A percentile compares a stretch with the other conserved stretches of the same genome.
Conservation (phyloP, 1,139 yeast genomes). For the Nadsonia starkeyi-henricii region DNA sequence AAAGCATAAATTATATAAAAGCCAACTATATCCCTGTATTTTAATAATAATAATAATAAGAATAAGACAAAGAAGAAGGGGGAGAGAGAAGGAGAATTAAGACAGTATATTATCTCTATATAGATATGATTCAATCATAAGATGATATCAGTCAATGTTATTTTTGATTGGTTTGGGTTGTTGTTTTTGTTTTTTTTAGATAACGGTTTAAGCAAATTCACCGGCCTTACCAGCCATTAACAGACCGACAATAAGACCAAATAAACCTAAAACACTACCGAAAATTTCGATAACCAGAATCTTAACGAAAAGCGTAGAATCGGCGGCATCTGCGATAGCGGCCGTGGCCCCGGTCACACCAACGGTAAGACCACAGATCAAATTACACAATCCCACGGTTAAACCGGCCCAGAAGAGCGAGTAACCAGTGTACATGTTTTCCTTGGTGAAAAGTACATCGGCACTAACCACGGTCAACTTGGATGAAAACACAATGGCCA, state of each 20-base stretch:
- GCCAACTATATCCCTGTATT: no score
- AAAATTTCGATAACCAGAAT: conserved; percentile 93
- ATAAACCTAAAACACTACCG: conserved; percentile 89
- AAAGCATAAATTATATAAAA: no score
- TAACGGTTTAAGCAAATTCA: conserved; percentile 36
- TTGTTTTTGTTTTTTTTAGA: no score
- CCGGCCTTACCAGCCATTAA: conserved; percentile 93
- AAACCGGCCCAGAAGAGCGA: conserved; percentile 97
- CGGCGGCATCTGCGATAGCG: conserved; percentile 96
- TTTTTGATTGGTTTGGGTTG: no score
- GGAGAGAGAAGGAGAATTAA: no score
- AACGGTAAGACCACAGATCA: conserved; percentile 94
- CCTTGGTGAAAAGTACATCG: conserved; percentile 51
- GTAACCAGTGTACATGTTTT: conserved; percentile 80
- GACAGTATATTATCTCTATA: no score
- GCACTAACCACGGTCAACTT: conserved; percentile 66
- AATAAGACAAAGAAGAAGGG: no score
- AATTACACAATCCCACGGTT: conserved; percentile 86
- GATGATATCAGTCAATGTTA: no score
- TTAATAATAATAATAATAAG: no score
- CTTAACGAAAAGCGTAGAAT: conserved; percentile 85
- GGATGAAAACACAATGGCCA: conserved; percentile 94
- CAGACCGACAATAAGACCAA: conserved; percentile 81
- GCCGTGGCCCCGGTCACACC: conserved; percentile 98
- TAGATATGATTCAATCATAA: no score